phyloP scores from a whole-genome alignment of 129 eudicot species.

The Lactuca sativa region DNA sequence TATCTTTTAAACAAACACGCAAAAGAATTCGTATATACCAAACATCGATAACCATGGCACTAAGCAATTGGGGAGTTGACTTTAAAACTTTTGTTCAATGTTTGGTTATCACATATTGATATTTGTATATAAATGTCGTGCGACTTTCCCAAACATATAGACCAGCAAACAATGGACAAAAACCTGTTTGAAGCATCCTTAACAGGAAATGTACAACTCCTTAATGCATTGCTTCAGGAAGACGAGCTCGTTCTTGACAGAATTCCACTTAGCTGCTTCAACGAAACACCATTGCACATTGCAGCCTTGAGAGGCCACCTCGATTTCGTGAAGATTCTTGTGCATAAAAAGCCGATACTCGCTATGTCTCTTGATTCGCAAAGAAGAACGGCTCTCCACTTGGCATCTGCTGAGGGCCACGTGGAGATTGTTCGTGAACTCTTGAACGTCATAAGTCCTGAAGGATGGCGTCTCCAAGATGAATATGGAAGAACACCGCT shows the following conservation, averaged over 20 bases:
- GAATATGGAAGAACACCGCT: conserved; percentile 31
- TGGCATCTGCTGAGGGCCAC: conserved; percentile 27
- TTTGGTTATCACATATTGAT: background rate
- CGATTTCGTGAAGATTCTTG: conserved; percentile 15
- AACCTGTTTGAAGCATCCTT: conserved; percentile 29
- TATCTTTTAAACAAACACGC: no score
- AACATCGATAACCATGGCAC: background rate
- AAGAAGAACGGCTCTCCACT: conserved; percentile 29
- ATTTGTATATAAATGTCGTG: background rate
- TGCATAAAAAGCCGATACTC: conserved; percentile 20
- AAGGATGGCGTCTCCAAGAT: conserved; percentile 16
- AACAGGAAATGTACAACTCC: conserved; percentile 27
- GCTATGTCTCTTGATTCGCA: conserved; percentile 13
- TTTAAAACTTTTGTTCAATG: conserved; percentile 12
- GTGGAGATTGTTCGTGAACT: conserved; percentile 22
- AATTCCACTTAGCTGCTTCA: conserved; percentile 20
- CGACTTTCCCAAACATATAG: background rate
- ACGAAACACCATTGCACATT: conserved; percentile 30
- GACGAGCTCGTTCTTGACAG: conserved; percentile 34
- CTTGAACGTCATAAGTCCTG: conserved; percentile 16
- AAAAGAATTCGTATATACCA: no score
- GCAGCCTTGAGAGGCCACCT: conserved; percentile 34
- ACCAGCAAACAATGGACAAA: conserved; percentile 21
- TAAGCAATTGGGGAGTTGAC: conserved; percentile 25
- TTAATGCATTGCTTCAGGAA: conserved; percentile 14